phyloP scores from a whole-genome alignment of 139 green algal genomes.

The Chlamydomonas schloesseri region DNA sequence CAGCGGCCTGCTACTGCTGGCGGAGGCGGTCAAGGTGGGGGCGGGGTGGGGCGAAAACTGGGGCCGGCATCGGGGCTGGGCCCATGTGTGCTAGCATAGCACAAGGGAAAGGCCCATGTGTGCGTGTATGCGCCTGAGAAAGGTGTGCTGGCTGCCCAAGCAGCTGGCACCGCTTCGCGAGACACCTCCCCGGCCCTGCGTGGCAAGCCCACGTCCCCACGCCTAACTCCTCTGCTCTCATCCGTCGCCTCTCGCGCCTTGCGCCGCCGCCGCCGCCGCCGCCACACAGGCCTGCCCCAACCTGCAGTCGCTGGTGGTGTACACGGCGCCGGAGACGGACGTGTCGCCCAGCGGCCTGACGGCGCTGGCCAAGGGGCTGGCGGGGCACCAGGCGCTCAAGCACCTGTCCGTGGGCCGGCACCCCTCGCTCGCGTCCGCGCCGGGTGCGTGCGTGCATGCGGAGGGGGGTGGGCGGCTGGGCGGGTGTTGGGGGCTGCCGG shows the following conservation, averaged over 20 bases:
- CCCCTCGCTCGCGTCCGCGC: background rate
- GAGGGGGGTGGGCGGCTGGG: background rate
- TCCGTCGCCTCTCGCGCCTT: too few species aligned
- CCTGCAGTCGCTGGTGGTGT: conserved; percentile 43
- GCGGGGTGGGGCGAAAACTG: background rate
- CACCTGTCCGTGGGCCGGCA: conserved; percentile 27
- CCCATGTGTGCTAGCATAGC: too few species aligned
- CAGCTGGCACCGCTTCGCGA: too few species aligned
- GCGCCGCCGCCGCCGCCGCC: too few species aligned
- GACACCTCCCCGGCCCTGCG: too few species aligned
- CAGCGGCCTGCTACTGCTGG: conserved; percentile 42
- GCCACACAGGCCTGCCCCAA: conserved; percentile 30
- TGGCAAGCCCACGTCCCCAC: too few species aligned
- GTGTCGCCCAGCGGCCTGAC: conserved; percentile 15
- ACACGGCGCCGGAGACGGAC: conserved; percentile 38
- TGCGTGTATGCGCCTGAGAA: too few species aligned
- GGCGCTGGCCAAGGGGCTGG: conserved; percentile 30
- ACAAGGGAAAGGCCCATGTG: too few species aligned
- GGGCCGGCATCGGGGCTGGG: too few species aligned
- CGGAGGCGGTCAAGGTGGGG: conserved; percentile 45
- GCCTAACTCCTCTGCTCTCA: too few species aligned
- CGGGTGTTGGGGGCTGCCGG: too few species aligned
- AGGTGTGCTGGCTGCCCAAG: too few species aligned
- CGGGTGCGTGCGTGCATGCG: background rate
- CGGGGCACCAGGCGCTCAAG: conserved; percentile 18